Base-by-base conservation (phyloP, 225 moss, liverwort and hornwort species). In the Pleurozium schreberi region DNA sequence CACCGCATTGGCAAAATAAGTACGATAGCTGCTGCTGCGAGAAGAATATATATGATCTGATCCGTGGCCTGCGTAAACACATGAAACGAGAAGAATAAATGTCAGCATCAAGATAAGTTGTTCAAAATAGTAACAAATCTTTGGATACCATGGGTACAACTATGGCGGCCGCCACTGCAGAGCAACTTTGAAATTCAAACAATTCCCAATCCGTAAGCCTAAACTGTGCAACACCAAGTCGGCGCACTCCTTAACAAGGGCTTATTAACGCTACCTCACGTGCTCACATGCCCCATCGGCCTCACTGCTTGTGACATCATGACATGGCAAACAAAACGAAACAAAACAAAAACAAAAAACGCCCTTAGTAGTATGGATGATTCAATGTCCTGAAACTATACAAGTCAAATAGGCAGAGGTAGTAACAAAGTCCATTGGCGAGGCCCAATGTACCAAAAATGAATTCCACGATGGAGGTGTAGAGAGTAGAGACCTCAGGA, bases 1-100 rank as follows among this genome's bases (percentile, higher is more conserved):
- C 93, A 91, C 85, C 95, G 95, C 63, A 92, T 85, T 57, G 96
- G 96, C 83, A 96, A 89, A 34, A 95, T 58, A 18, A 94, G 92
- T 57, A 97, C 90, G 84, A 78, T 30, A 53, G 93, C 89, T 62
- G 95, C 91, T 45, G 89, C 74, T 64, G 86, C 89, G 73, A 94
- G 90, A 38, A 97, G 89, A 21, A 92, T 61, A 59, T 86, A 91
- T 85, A 94, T 91, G 68, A 96, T 92, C 81, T 94, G 95, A 75
- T 92, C 92, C 55, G 95, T 92, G 89, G 93, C 95, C 91, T 96
- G 93, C 83, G 88, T 79, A 36, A 91, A 90, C 84, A 85, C 62
- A 80, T 34, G 69, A 83, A 87, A 66, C 42, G 21, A 28, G 15
- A 40, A 88, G 50, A 75, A n/a, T 50, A 60, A 43, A 88, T 73